phyloP scores from a whole-genome alignment of 2,329 filamentous ascomycete species.

The Penicillium sp. region DNA sequence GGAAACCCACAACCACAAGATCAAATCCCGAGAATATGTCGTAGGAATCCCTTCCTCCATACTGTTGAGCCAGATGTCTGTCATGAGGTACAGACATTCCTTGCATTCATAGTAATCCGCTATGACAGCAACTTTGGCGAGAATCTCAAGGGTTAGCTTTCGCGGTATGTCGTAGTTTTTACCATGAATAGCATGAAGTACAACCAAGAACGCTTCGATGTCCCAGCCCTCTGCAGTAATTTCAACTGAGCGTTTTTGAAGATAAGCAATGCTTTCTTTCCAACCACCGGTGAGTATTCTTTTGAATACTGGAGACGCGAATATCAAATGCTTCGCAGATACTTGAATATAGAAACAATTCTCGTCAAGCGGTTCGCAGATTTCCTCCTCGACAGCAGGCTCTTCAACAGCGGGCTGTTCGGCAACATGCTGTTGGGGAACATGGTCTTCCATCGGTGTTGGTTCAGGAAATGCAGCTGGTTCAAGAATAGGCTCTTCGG shows the following conservation, averaged over 20 bases:
- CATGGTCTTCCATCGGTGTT: background rate
- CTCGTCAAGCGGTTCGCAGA: background rate
- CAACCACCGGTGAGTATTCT: background rate
- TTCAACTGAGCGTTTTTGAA: background rate
- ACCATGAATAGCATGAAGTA: background rate
- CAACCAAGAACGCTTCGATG: background rate
- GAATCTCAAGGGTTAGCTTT: background rate
- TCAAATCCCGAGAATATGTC: background rate
- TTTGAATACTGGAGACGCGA: background rate
- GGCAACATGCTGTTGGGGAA: too few relatives aligned
- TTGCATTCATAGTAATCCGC: background rate
- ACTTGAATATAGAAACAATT: background rate
- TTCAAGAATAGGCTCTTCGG: too few relatives aligned
- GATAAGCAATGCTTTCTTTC: background rate
- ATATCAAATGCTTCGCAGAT: background rate
- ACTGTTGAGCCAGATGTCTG: background rate
- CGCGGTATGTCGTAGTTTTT: background rate
- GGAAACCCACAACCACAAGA: slow-evolving; percentile 7
- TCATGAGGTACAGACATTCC: background rate
- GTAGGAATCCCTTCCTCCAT: background rate
- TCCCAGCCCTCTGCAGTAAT: background rate
- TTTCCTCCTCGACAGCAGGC: background rate
- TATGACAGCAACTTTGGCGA: background rate
- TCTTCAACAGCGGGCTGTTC: background rate
- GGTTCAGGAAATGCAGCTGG: too few relatives aligned